Base-by-base conservation (phyloP, 148 eudicot genomes). In the Camellia sinensis region DNA sequence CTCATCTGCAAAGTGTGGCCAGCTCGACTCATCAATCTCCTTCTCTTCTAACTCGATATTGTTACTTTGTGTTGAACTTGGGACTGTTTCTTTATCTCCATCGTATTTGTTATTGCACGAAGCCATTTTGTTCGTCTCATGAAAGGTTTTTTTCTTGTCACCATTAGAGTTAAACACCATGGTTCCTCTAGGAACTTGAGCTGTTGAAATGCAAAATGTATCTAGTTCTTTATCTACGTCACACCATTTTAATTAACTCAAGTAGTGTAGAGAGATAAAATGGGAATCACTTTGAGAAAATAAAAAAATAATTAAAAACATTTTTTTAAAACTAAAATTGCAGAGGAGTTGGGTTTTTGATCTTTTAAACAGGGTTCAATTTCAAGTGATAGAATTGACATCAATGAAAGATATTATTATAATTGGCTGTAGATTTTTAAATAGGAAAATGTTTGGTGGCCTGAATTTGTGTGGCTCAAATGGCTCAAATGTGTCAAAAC, bases 1-100 rank as follows among this genome's bases (percentile, higher is more conserved):
- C 78, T 90, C 97, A 7, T 92, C 95, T 29, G 87, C 84, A 82
- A 84, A 85, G 1, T 82, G 82, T 0, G 87, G 91, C 93, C 90
- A 85, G 43, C 80, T 87, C 15, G 85, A 29, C 18, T 84, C 89
- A 48, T 80, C 86, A 0, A 29, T 29, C 37, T 29, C 1, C 37
- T 29, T 29, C 37, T 29, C 37, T 29, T 29, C 37, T 29, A 29
- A 29, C 37, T 37, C 52, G 0, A 3, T 10, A 48, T 45, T 14
- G 3, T 46, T 37, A 18, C 40, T 64, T 7, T 65, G 68, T 29
- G 10, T 65, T 7, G 44, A 65, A 65, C 68, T 13, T 12, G 2
- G 46, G 18, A 67, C 46, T 41, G 46, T 8, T 74, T 75, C 78
- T 75, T 22, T 43, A 53, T 60, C 78, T 18, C 43, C 52, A 10